These are phyloP conservation scores for Barnettozyma sp. DNA, from an alignment of 805 yeast genomes.

Conservation along the genomic window DNA sequence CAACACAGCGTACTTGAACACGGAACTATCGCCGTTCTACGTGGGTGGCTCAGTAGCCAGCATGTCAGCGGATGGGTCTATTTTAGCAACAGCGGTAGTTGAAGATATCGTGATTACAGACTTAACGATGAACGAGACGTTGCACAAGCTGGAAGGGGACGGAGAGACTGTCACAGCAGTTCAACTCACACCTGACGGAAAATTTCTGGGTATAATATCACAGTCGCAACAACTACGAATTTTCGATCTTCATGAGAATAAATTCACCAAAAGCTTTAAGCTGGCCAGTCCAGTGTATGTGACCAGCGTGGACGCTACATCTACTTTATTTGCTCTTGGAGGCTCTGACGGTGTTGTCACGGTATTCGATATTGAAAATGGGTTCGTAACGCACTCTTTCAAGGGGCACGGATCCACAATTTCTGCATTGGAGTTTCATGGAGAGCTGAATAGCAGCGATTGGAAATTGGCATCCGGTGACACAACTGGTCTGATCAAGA, in stretches of 20 bases:
- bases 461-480: conserved; percentile 81
- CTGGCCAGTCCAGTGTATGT: conserved; percentile 78
- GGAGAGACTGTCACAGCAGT: conserved; percentile 79
- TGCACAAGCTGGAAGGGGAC: conserved; percentile 69
- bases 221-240: conserved; percentile 78
- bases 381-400: conserved; percentile 80
- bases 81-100: conserved; percentile 72
- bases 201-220: conserved; percentile 61
- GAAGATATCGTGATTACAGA: conserved; percentile 73
- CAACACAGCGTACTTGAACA: conserved; percentile 29
- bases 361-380: conserved; percentile 88
- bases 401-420: conserved; percentile 92
- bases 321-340: conserved; percentile 86
- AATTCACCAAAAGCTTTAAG: conserved; percentile 45
- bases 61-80: conserved; percentile 49
- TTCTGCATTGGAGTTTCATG: conserved; percentile 68
- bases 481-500: conserved; percentile 46
- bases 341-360: conserved; percentile 90
- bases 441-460: conserved; percentile 55
- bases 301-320: conserved; percentile 68
- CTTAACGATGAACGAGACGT: conserved; percentile 45
- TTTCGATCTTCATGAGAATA: conserved; percentile 33
- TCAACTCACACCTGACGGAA: conserved; percentile 70
- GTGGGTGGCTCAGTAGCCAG: conserved; percentile 78
- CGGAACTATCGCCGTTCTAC: conserved; percentile 71